phyloP scores from a whole-genome alignment of 331 rosid genomes.

The Quercus phellos region DNA sequence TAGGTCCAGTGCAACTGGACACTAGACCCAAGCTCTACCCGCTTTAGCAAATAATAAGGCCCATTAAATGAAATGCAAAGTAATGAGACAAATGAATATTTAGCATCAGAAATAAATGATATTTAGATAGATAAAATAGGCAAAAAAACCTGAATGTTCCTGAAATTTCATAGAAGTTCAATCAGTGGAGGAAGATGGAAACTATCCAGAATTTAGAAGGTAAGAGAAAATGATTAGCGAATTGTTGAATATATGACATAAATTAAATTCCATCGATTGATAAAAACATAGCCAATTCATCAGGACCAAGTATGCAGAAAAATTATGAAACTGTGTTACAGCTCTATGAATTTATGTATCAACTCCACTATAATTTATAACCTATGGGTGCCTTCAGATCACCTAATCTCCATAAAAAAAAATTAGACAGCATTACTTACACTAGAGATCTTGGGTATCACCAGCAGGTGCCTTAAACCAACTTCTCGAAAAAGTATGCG shows the following conservation, averaged over 20 bases:
- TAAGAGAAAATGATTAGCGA: neutral
- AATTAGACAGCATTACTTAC: conserved; percentile 46
- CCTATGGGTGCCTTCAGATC: neutral
- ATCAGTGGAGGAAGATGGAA: neutral
- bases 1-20: no score
- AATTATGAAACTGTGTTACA: neutral
- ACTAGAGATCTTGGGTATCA: conserved; percentile 68
- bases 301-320: neutral
- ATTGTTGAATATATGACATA: neutral
- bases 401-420: neutral
- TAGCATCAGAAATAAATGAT: neutral
- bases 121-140: neutral
- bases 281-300: neutral
- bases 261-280: neutral
- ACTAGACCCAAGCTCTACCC: neutral
- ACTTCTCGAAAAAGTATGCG: conserved; percentile 69
- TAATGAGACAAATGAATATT: neutral
- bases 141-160: neutral
- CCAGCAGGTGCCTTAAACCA: conserved; percentile 87
- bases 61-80: neutral
- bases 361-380: neutral
- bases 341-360: neutral
- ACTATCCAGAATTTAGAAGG: neutral
- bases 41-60: neutral
- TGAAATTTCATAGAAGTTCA: neutral